Base-by-base conservation (phyloP, 2,329 filamentous ascomycete genomes). In the Ilyonectria destructans region DNA sequence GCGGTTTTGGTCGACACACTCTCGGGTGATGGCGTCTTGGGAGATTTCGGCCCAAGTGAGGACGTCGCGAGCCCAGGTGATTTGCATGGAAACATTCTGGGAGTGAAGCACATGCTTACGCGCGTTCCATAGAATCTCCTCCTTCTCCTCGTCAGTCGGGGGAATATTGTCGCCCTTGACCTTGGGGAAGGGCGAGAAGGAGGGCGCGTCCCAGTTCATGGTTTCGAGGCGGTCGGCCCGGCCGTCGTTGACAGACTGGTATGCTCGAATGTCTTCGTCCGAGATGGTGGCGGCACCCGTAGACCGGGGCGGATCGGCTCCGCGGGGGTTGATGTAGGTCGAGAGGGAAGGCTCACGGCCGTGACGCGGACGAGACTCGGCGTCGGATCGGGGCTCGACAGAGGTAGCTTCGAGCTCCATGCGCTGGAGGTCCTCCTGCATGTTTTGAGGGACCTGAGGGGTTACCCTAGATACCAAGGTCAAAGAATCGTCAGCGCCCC, bases 11-110 rank as follows among this genome's bases (percentile, higher is more conserved):
- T 84, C 83, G 66, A 77, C 79, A 71, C 81, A 80, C 49, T 95
- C 88, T 65, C 94, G 90, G 67, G 90, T 85, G 75, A 92, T 90
- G 68, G 95, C 92, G 75, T 97, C 92, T 77, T 92, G 89, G 56
- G 93, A 89, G 65, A 95, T 91, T 77, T 98, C 96, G 35, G 96
- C 94, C 85, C 95, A 98, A 60, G 91, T 90, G 67, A 99, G 87
- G 51, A 95, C 92, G 82, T 98, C 96, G 78, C 97, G 93, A 46
- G 96, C 96, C 96, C 96, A 99, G 68, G 94, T 94, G 77, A 99
- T 88, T 84, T 99, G 96, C 90, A 97, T 97, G 74, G 97, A 92
- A 56, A 97, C 94, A 80, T 99, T 95, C 77, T 97, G 97, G 54
- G 95, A 97, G 78, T 95, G 94, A 70, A 99, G 87, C 40, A 98